Evolutionary conservation across 345 rosid species (phyloP).

Genomic region (Hypericum perforatum): DNA sequence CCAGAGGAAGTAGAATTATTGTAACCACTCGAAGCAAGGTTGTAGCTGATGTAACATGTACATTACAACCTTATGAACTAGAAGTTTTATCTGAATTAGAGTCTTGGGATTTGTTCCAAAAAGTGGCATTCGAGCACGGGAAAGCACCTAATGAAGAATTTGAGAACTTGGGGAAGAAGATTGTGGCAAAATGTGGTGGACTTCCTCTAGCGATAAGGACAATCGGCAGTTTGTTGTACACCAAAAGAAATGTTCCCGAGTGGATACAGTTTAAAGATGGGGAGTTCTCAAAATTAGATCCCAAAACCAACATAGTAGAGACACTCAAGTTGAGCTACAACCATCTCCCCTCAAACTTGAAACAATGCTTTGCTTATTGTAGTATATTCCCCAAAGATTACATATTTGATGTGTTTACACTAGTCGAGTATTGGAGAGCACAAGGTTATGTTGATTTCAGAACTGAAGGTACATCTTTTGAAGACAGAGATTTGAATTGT

Average conservation of each 20-base stretch:
- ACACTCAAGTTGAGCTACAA: slow-evolving; percentile 14
- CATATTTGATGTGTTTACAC: rapidly evolving
- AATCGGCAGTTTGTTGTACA: slow-evolving; percentile 12
- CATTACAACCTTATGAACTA: neutral
- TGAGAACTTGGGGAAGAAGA: slow-evolving; percentile 14
- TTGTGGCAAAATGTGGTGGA: slow-evolving; percentile 23
- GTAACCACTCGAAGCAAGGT: slow-evolving; percentile 9
- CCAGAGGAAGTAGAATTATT: slow-evolving; percentile 10
- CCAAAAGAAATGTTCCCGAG: neutral
- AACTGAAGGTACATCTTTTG: neutral
- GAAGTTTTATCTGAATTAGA: neutral
- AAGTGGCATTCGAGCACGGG: slow-evolving; percentile 15
- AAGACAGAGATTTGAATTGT: slow-evolving; percentile 14
- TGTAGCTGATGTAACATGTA: neutral
- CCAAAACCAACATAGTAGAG: neutral
- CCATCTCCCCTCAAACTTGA: neutral
- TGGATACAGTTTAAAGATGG: slow-evolving; percentile 16
- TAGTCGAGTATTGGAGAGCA: slow-evolving; percentile 17
- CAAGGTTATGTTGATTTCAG: slow-evolving; percentile 8
- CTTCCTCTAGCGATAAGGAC: slow-evolving; percentile 19
- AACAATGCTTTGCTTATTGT: slow-evolving; percentile 14
- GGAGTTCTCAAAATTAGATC: slow-evolving; percentile 18
- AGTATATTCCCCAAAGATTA: slow-evolving; percentile 18
- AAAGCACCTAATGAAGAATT: slow-evolving; percentile 5
- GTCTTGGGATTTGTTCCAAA: neutral